Percentiles rank a stretch among this genome's conserved stretches.
Conservation (phyloP, 768 basidiomycete genomes). For the Hortiboletus campestris region DNA sequence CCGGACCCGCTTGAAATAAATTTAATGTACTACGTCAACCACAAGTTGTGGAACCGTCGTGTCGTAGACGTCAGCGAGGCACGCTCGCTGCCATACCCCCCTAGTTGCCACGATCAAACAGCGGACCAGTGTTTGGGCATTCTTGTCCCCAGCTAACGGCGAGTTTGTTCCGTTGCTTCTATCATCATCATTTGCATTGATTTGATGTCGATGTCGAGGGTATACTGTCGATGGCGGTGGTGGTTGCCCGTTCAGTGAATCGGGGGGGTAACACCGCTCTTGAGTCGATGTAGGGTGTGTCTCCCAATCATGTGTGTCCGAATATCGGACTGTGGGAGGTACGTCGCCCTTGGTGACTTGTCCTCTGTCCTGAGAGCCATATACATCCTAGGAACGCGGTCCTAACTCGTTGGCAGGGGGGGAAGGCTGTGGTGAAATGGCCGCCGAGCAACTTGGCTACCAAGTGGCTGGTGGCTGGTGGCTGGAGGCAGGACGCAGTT, state of each 20-base stretch:
- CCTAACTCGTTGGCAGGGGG: background rate
- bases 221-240: constrained; percentile 10
- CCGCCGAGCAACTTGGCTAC: background rate
- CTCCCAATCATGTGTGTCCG: no score
- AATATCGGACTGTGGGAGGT: no score
- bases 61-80: background rate
- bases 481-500: background rate
- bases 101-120: constrained; percentile 9
- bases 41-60: background rate
- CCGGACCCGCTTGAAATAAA: background rate
- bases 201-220: constrained; percentile 12
- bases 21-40: background rate
- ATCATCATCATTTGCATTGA: constrained; percentile 3
- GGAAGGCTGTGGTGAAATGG: background rate
- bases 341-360: no score
- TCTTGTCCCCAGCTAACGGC: background rate
- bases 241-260: background rate
- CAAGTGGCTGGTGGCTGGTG: no score
- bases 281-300: background rate
- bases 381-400: background rate
- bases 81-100: background rate
- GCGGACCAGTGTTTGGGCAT: background rate
- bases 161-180: background rate
- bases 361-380: no score
- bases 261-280: background rate